phyloP scores from a whole-genome alignment of 73 alveolate species.

The Stentor coeruleus region DNA sequence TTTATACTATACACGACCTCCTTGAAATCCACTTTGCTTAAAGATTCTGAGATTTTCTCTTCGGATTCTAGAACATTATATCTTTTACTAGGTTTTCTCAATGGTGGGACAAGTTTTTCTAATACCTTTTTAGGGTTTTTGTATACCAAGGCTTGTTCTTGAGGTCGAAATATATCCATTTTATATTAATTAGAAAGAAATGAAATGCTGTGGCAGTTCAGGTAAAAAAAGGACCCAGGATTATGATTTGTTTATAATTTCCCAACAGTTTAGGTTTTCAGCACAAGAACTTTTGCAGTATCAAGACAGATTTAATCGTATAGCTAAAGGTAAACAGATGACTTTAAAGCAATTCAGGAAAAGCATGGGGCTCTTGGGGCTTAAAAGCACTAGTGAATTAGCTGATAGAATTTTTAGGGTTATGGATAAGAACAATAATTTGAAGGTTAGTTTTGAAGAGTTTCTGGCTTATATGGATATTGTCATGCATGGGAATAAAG shows the following conservation, averaged over 20 bases:
- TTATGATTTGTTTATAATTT: not conserved
- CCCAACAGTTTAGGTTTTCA: slow-evolving; percentile 22
- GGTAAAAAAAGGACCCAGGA: not conserved
- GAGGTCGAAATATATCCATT: too few relatives aligned
- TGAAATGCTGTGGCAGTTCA: not conserved
- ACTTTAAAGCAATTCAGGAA: slow-evolving; percentile 19
- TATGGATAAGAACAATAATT: not conserved
- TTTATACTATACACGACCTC: too few relatives aligned
- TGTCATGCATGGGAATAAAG: slow-evolving; percentile 10
- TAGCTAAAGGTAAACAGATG: not conserved
- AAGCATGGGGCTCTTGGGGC: slow-evolving; percentile 18
- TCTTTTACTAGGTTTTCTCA: too few relatives aligned
- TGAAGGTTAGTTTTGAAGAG: not conserved
- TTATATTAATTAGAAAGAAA: too few relatives aligned
- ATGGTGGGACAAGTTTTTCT: too few relatives aligned
- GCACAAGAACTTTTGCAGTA: not conserved
- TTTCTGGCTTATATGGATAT: slow-evolving; percentile 21
- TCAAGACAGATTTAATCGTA: not conserved
- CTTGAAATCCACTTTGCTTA: too few relatives aligned
- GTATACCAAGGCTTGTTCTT: too few relatives aligned
- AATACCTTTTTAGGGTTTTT: too few relatives aligned
- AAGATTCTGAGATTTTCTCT: too few relatives aligned
- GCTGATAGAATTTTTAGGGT: slow-evolving; percentile 25
- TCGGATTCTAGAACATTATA: too few relatives aligned
- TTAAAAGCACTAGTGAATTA: slow-evolving; percentile 7